Base-by-base conservation (phyloP, 129 eudicot species). In the Lactuca sativa region DNA sequence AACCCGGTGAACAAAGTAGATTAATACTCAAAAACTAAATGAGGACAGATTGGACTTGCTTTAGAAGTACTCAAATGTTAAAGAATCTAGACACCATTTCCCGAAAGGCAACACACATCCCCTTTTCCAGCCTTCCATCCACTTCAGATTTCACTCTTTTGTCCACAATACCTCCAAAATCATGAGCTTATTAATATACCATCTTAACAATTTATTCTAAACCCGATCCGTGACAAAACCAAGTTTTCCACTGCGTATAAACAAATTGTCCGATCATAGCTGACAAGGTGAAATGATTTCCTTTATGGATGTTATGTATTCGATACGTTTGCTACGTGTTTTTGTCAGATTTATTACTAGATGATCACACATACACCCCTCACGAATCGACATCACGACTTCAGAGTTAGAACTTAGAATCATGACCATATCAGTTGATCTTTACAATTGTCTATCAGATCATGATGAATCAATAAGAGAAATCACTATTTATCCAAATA, bases 321-420 rank as follows among this genome's bases (percentile, higher is more conserved):
- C 47, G 44, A 47, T 37, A 57, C 4, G 30, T 41, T 5, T 9
- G 43, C 38, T 4, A 30, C 8, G 16, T 4, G 30, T 47, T 41
- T 43, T 5, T 6, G 15, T 32, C 68, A 72, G 59, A 33, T 60
- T 71, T 6, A 60, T 69, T 30, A 59, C 4, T 7, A 31, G 9
- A 70, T n/a, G 30, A 58, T 9, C 66, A 62, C 13, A 14, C 16
- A 57, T n/a, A 49, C 65, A 56, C 12, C 55, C 16, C 56, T 47
- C 34, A 9, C 49, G 17, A 67, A 68, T 51, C 14, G 18, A 38
- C 15, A 0, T 68, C 37, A 34, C 8, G 9, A 43, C 30, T 40
- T 58, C 74, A n/a, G 32, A 70, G 57, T 43, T 62, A 59, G 41
- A 43, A 41, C 30, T 43, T 62, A 59, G 41, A 43, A 41, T 43